These are phyloP conservation scores for Termitomyces sp. DNA, from an alignment of 768 basidiomycete species.

Conservation along the genomic window DNA sequence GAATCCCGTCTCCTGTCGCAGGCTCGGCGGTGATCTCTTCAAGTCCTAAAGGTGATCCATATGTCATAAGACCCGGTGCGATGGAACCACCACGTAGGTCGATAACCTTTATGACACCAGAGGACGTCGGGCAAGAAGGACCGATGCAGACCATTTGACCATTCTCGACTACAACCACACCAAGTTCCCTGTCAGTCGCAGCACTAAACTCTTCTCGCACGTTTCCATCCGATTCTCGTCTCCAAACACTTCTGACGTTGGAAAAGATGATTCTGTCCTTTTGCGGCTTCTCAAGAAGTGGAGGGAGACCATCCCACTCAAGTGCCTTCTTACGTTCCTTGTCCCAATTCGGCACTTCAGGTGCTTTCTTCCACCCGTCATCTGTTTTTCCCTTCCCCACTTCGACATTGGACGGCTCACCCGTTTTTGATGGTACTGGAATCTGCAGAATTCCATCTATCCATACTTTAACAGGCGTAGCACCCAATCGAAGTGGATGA, in stretches of 20 bases:
- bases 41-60: conserved; percentile 68
- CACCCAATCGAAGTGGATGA: conserved; percentile 69
- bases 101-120: conserved; percentile 27
- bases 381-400: conserved; percentile 41
- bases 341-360: conserved; percentile 58
- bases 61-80: conserved; percentile 59
- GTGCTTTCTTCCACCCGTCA: conserved; percentile 39
- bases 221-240: conserved; percentile 22
- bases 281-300: conserved; percentile 37
- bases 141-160: conserved; percentile 54
- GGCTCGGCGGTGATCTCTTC: conserved; percentile 71
- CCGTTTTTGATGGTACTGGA: conserved; percentile 34
- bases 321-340: conserved; percentile 55
- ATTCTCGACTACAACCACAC: conserved; percentile 37
- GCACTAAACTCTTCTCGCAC: conserved; percentile 28
- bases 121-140: conserved; percentile 22
- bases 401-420: conserved; percentile 33
- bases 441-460: conserved; percentile 84
- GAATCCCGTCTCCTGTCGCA: conserved; percentile 59
- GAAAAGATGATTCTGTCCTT: conserved; percentile 46
- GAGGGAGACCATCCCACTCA: conserved; percentile 67
- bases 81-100: conserved; percentile 69
- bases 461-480: conserved; percentile 72
- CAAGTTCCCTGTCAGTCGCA: conserved; percentile 16
- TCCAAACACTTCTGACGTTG: conserved; percentile 59